Evolutionary conservation across 2,329 filamentous ascomycete genomes (phyloP).

Genomic region (Sporothrix brunneoviolacea): DNA sequence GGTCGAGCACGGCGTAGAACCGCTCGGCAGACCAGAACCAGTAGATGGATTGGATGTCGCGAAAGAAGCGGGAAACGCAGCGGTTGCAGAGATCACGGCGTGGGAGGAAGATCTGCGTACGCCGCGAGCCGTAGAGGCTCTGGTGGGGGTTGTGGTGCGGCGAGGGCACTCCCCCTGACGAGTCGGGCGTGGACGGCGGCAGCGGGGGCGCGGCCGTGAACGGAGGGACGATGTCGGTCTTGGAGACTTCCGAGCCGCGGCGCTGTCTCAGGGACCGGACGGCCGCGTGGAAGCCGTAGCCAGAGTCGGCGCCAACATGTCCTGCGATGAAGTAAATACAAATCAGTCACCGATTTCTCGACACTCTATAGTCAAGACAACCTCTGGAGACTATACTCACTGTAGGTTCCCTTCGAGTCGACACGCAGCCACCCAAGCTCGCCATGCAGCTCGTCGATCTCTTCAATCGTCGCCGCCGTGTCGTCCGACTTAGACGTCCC

Average conservation of each 20-base stretch:
- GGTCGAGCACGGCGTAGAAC: slow-evolving; percentile 22
- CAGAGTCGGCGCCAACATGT: slow-evolving; percentile 21
- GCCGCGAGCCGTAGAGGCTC: background rate
- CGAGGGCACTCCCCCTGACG: slow-evolving; percentile 1
- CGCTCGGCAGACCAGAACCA: slow-evolving; percentile 25
- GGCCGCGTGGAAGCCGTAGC: slow-evolving; percentile 22
- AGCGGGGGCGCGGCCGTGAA: slow-evolving; percentile 17
- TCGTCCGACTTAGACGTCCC: slow-evolving; percentile 8
- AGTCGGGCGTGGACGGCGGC: slow-evolving; percentile 17
- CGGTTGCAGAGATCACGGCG: slow-evolving; percentile 24
- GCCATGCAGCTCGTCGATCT: slow-evolving; percentile 21
- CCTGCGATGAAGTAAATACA: no score
- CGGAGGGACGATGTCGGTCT: slow-evolving; percentile 17
- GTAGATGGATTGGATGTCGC: slow-evolving; percentile 24
- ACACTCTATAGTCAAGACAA: no score
- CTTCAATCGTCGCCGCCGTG: slow-evolving; percentile 14
- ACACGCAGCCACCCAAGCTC: slow-evolving; percentile 22
- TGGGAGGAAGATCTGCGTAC: slow-evolving; percentile 21
- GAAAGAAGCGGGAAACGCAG: slow-evolving; percentile 24
- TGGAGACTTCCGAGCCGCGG: slow-evolving; percentile 9
- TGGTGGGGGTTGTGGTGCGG: background rate
- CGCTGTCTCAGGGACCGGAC: slow-evolving; percentile 17
- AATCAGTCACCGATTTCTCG: no score
- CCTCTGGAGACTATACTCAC: no score
- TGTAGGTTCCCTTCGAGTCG: slow-evolving; percentile 19